Evolutionary conservation across 2,329 filamentous ascomycete species (phyloP), one percentile per base, ranked within the genome.

Genomic region (Pseudogymnoascus sp.): DNA sequence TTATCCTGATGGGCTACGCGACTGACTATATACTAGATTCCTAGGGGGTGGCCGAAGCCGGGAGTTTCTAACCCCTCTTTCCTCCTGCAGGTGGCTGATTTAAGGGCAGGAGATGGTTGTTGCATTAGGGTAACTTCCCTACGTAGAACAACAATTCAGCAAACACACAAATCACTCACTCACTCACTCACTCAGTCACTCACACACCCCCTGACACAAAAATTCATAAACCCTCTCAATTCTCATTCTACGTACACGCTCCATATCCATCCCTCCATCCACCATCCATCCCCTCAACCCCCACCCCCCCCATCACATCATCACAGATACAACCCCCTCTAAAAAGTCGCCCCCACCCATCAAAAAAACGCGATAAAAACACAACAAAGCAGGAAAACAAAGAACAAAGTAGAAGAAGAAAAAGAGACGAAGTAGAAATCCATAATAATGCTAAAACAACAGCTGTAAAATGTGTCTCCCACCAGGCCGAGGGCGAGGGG

Each of bases 191-290:
- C 31, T 31, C 25, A 50, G 11, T 28, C 44, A 33, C n/a, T n/a
- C 12, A 7, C 23, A 4, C 12, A 11, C 31, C n/a, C n/a, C n/a
- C n/a, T n/a, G 21, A 31, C 47, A 12, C 25, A 18, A 12, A 18
- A 14, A 12, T 53, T 56, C 50, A 56, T 56, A 56, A 47, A 53
- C 10, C 50, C 28, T 56, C 50, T 56, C 21, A 56, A 56, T 33
- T 56, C 50, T 56, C 47, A 12, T 18, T 56, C 50, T 56, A 56
- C 50, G 50, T 56, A 56, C 50, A 56, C 50, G 25, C 47, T n/a
- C 14, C 47, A 18, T 56, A 28, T 53, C 47, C 47, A 33, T 8
- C n/a, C 4, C 10, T 44, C 16, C 16, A 44, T 21, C 40, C 16
- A 10, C 47, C 47, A 56, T 31, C 47, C 47, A 28, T 28, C 14